A percentile compares a stretch with the other conserved stretches of the same genome.
These are phyloP conservation scores for Peniophora sp. DNA, from an alignment of 1,284 basidiomycete genomes.

Conservation along the genomic window DNA sequence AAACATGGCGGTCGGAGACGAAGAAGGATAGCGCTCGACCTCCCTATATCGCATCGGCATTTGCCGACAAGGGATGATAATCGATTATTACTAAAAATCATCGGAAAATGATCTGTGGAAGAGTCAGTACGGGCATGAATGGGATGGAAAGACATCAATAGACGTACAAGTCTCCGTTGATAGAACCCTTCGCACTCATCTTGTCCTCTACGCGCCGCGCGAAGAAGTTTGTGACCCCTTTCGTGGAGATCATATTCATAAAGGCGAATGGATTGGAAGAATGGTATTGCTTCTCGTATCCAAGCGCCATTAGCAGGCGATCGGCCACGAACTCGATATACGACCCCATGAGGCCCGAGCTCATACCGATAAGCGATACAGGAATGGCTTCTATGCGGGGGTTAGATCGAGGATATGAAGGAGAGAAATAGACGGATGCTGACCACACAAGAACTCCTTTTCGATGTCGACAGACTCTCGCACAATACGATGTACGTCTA, in stretches of 20 bases:
- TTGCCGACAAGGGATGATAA: too few relatives aligned
- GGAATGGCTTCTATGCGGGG: conserved; percentile 71
- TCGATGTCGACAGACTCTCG: conserved; percentile 63
- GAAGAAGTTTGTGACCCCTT: conserved; percentile 80
- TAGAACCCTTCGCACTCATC: conserved; percentile 80
- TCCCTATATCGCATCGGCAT: too few relatives aligned
- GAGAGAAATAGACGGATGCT: too few relatives aligned
- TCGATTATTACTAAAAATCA: too few relatives aligned
- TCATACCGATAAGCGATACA: conserved; percentile 76
- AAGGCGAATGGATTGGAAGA: conserved; percentile 80
- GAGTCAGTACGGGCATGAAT: too few relatives aligned
- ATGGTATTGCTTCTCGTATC: conserved; percentile 77
- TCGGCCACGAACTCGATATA: conserved; percentile 99
- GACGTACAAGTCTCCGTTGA: too few relatives aligned
- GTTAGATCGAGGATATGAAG: too few relatives aligned
- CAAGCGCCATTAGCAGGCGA: conserved; percentile 79
- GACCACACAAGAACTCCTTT: conserved; percentile 65
- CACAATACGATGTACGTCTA: conserved; percentile 61
- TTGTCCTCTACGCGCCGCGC: conserved; percentile 89
- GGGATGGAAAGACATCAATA: too few relatives aligned
- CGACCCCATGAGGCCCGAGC: conserved; percentile 79
- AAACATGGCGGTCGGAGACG: too few relatives aligned
- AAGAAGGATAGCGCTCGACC: too few relatives aligned
- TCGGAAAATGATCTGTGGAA: too few relatives aligned
- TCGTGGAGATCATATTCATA: conserved; percentile 92